Conservation (phyloP, 257 asterid genomes). For the Solanum etuberosum region DNA sequence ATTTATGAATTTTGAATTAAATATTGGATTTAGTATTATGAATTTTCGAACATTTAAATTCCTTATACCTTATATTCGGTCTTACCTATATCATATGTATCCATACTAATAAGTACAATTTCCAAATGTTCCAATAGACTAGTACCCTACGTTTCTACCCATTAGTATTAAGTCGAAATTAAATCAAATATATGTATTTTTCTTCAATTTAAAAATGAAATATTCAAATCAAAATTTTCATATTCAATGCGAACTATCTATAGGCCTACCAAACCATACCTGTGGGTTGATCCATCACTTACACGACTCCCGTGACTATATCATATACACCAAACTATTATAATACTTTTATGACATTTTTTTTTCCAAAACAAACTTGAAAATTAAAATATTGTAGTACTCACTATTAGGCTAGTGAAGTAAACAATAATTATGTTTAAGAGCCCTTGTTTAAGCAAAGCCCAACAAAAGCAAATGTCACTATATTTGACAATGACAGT, state of each 20-base stretch:
- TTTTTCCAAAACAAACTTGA: neutral
- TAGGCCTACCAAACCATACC: neutral
- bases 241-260: too few species aligned
- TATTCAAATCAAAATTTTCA: too few species aligned
- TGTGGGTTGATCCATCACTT: neutral
- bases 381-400: neutral
- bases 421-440: neutral
- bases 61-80: too few species aligned
- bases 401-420: neutral
- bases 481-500: neutral
- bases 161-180: neutral
- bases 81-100: too few species aligned
- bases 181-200: neutral
- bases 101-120: too few species aligned
- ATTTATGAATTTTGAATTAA: too few species aligned
- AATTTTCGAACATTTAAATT: too few species aligned
- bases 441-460: neutral
- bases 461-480: slow-evolving; percentile 1
- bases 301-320: neutral
- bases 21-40: too few species aligned
- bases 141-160: neutral
- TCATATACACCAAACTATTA: neutral
- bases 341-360: neutral
- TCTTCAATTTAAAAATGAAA: neutral
- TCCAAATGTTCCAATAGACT: neutral